Evolutionary conservation across 805 yeast genomes (phyloP), one percentile per base, ranked within the genome.

Genomic region (Suhomyces sp.): DNA sequence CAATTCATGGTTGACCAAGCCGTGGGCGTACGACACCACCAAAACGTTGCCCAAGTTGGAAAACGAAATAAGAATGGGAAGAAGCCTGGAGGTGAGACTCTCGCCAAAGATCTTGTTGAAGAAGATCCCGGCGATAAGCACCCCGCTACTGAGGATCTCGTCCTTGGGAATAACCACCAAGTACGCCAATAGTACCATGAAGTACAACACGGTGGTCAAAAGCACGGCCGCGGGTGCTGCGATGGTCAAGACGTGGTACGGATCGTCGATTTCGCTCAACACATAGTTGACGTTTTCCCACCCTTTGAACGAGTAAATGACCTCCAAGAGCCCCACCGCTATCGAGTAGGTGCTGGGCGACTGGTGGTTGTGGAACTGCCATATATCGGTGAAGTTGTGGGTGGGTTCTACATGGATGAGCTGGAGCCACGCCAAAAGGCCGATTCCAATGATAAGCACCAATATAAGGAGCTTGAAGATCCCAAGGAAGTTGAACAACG

Each of bases 251-350:
- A 86, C 84, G 31, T 76, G 73, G 44, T 76, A 74, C 0, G 89
- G 89, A 57, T 83, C 74, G 15, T 73, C 72, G 44, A 84, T 77
- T 58, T 84, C 88, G 54, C 79, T 77, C 49, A 84, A 67, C 0
- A 84, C 89, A 57, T 82, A 79, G 61, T 85, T 85, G 44, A 85
- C 85, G 57, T 84, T 84, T 57, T 85, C 88, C 88, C 88, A 84
- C 5, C 89, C 89, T 54, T 84, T 80, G 66, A 83, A 84, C 0
- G 88, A 82, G 60, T 83, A 84, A 12, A 85, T 80, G 23, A 85
- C 78, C 48, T 85, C 81, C 36, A 84, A 63, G 33, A 84, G 61
- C 0, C 85, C 87, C 36, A 83, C 83, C 1, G 87, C 76, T 6
- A 78, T 62, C 38, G 80, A 77, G 59, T 82, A 85, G 9, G 71